A percentile compares a stretch with the other conserved stretches of the same genome.
These are phyloP conservation scores for Talaromyces thailandensis DNA, from an alignment of 495 filamentous ascomycete species.

Conservation along the genomic window DNA sequence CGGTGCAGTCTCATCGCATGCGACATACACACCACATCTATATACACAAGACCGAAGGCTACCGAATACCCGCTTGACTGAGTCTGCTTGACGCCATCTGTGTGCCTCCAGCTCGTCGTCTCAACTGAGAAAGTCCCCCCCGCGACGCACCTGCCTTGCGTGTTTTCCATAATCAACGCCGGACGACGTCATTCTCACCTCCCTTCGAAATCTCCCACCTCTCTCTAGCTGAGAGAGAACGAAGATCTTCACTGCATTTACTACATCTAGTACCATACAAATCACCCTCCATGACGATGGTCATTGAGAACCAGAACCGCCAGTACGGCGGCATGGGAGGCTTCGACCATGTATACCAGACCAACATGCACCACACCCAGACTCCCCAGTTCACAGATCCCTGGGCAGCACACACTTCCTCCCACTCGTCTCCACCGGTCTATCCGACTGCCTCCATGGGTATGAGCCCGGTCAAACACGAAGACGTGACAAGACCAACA, in stretches of 20 bases:
- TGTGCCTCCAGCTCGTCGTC: neutral
- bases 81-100: neutral
- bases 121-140: too few species aligned
- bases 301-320: slow-evolving; percentile 81
- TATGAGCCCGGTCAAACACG: slow-evolving; percentile 46
- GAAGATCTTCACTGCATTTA: neutral
- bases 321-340: slow-evolving; percentile 61
- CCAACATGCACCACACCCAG: slow-evolving; percentile 55
- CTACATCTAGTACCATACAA: neutral
- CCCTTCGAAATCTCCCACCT: slow-evolving; percentile 14
- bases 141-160: neutral
- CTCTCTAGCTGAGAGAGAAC: neutral
- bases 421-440: slow-evolving; percentile 43
- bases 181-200: neutral
- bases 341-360: slow-evolving; percentile 71
- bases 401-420: slow-evolving; percentile 58
- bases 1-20: neutral
- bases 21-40: neutral
- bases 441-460: slow-evolving; percentile 43
- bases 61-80: too few species aligned
- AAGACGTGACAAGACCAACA: slow-evolving; percentile 49
- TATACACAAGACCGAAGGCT: neutral
- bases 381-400: slow-evolving; percentile 89
- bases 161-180: neutral
- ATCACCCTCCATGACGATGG: slow-evolving; percentile 64